Percentiles rank a stretch among this genome's conserved stretches.
Evolutionary conservation across 495 filamentous ascomycete species (phyloP).

Genomic region (Aspergillus nanangensis): DNA sequence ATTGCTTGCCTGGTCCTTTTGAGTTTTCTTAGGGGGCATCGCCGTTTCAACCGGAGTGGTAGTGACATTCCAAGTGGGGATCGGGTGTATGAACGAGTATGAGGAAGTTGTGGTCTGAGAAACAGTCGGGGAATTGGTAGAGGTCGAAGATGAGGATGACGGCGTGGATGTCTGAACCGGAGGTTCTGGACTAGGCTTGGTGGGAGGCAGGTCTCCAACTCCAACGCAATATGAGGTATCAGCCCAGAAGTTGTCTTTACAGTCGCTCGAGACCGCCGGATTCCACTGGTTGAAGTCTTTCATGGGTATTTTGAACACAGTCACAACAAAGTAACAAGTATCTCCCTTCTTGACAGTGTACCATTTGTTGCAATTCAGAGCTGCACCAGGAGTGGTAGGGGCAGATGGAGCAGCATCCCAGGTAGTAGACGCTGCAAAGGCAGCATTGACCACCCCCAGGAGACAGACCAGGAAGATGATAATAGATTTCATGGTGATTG

Average conservation of each 20-base stretch:
- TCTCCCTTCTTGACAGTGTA: conserved; percentile 18
- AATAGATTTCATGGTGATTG: too few relatives aligned
- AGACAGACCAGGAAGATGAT: background rate
- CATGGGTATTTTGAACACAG: conserved; percentile 6
- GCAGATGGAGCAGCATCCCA: conserved; percentile 5
- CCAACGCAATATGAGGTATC: conserved; percentile 13
- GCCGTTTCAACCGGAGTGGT: background rate
- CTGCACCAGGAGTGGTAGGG: conserved; percentile 12
- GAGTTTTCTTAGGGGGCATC: conserved; percentile 19
- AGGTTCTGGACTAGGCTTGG: background rate
- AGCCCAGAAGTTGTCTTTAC: conserved; percentile 10
- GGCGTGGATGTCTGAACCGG: background rate
- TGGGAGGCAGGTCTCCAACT: background rate
- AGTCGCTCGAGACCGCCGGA: conserved; percentile 16
- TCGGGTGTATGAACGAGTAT: conserved; percentile 8
- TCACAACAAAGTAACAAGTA: conserved; percentile 10
- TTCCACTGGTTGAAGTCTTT: conserved; percentile 20
- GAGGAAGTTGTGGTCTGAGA: background rate
- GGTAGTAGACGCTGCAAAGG: background rate
- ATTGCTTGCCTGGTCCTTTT: conserved; percentile 10
- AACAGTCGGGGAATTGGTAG: background rate
- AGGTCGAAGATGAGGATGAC: background rate
- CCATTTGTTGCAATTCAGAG: conserved; percentile 15
- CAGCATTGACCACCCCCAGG: background rate
- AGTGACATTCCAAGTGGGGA: conserved; percentile 4